Base-by-base conservation (phyloP, 148 eudicot genomes). In the Dianthus caryophyllus region DNA sequence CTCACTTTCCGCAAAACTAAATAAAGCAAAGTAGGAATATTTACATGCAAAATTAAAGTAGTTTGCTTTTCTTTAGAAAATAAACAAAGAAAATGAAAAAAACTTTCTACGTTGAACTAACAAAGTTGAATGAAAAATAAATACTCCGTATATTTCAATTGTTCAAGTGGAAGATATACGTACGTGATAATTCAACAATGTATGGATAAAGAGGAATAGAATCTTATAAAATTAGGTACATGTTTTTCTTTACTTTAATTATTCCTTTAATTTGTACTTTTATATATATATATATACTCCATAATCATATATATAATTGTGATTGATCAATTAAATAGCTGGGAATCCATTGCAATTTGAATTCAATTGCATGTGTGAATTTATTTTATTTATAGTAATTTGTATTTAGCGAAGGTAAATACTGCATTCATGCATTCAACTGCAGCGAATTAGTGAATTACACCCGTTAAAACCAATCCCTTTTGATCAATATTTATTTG, bases 181-280 rank as follows among this genome's bases (percentile, higher is more conserved):
- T 67, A 71, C 64, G 39, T 78, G 76, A 75, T 62, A 62, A 70
- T 68, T 62, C 62, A 67, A 65, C 44, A 68, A 62, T 36, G 73
- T 56, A 49, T 77, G 83, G 84, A 80, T 75, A 75, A 78, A 78
- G 76, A 71, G 57, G 82, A 80, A 80, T 80, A 65, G 78, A 80
- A 80, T 78, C 80, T 71, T 26, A 69, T 36, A 73, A 52, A 77
- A 53, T 71, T 71, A 58, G 66, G 66, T 58, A 71, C 69, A 74
- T 61, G 51, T 26, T 43, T 65, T 29, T 6, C 60, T n/a, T n/a
- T n/a, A 20, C 44, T 52, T 67, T 54, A 62, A 74, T 77, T 80
- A 71, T 77, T 80, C 78, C n/a, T 68, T 57, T 57, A n/a, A n/a
- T n/a, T n/a, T n/a, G n/a, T n/a, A n/a, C n/a, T n/a, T n/a, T n/a